Evolutionary conservation across 352 stramenopile genomes (phyloP).

Genomic region (Albugo laibachii): DNA sequence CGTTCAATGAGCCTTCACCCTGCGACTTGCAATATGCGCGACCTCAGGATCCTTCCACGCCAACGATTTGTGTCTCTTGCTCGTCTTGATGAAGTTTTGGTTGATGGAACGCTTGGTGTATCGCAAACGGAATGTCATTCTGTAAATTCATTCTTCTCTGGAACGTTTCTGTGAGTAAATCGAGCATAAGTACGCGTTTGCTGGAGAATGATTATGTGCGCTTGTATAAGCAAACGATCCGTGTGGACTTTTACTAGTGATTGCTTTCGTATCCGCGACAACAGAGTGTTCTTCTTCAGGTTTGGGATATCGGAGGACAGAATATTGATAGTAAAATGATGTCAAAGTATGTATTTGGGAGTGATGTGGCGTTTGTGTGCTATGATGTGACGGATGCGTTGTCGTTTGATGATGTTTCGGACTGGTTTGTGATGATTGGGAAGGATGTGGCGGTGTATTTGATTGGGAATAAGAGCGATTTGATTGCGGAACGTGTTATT

Average conservation of each 20-base stretch:
- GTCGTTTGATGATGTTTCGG: slow-evolving; percentile 60
- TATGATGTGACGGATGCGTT: slow-evolving; percentile 76
- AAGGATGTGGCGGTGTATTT: slow-evolving; percentile 34
- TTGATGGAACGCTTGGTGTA: too few species aligned
- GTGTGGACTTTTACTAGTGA: slow-evolving; percentile 78
- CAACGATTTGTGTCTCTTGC: slow-evolving; percentile 62
- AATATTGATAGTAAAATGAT: slow-evolving; percentile 80
- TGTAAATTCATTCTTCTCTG: slow-evolving; percentile 75
- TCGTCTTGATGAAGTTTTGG: slow-evolving; percentile 39
- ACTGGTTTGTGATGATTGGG: slow-evolving; percentile 26
- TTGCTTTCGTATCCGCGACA: slow-evolving; percentile 41
- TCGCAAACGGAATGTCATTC: too few species aligned
- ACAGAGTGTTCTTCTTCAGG: slow-evolving; percentile 59
- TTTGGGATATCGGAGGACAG: slow-evolving; percentile 81
- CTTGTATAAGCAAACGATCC: slow-evolving; percentile 77
- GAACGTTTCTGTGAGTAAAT: slow-evolving; percentile 77
- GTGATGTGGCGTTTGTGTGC: slow-evolving; percentile 60
- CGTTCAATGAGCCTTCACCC: slow-evolving; percentile 25
- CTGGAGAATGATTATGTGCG: slow-evolving; percentile 57
- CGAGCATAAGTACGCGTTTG: slow-evolving; percentile 67
- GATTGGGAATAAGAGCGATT: slow-evolving; percentile 77
- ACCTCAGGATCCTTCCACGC: slow-evolving; percentile 23
- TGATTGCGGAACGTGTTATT: slow-evolving; percentile 56
- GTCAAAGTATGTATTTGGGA: slow-evolving; percentile 63
- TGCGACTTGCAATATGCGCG: slow-evolving; percentile 23